These are phyloP conservation scores for Carex sylvatica DNA, from an alignment of 202 grass and related monocot genomes.

Conservation along the genomic window DNA sequence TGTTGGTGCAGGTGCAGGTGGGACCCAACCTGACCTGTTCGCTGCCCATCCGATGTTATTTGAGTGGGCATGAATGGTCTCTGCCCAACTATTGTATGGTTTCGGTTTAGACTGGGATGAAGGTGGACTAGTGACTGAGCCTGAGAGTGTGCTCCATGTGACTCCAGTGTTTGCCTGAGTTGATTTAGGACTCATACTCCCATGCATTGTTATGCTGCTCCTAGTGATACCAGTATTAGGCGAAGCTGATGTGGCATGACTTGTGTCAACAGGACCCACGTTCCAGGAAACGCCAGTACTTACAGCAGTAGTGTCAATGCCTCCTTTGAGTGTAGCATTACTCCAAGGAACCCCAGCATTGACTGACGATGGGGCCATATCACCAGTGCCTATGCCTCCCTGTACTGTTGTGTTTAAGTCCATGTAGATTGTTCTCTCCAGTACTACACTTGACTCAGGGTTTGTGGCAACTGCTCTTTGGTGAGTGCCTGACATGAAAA, in stretches of 20 bases:
- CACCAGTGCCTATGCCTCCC: slow-evolving; percentile 18
- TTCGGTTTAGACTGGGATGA: slow-evolving; percentile 20
- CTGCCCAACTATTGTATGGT: slow-evolving; percentile 27
- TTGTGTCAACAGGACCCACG: neutral
- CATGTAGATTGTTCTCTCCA: slow-evolving; percentile 24
- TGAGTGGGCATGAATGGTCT: slow-evolving; percentile 4
- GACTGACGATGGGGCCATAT: slow-evolving; percentile 24
- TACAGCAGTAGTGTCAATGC: slow-evolving; percentile 7
- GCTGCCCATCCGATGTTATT: slow-evolving; percentile 31
- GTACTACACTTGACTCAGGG: slow-evolving; percentile 1
- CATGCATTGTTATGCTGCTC: slow-evolving; percentile 18
- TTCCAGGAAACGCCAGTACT: slow-evolving; percentile 21
- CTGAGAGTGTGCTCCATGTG: slow-evolving; percentile 31
- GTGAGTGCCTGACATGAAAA: slow-evolving; percentile 25
- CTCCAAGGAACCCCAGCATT: slow-evolving; percentile 19
- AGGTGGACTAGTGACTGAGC: neutral
- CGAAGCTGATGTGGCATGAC: neutral
- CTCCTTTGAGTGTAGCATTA: slow-evolving; percentile 2
- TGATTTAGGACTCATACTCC: slow-evolving; percentile 24
- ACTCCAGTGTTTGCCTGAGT: slow-evolving; percentile 17
- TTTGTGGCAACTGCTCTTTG: slow-evolving; percentile 16
- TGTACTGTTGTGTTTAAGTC: slow-evolving; percentile 30
- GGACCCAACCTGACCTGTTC: slow-evolving; percentile 34
- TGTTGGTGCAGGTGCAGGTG: neutral
- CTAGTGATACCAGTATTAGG: slow-evolving; percentile 6